Conservation (phyloP, 805 yeast species). For the Starmerella roubikii region DNA sequence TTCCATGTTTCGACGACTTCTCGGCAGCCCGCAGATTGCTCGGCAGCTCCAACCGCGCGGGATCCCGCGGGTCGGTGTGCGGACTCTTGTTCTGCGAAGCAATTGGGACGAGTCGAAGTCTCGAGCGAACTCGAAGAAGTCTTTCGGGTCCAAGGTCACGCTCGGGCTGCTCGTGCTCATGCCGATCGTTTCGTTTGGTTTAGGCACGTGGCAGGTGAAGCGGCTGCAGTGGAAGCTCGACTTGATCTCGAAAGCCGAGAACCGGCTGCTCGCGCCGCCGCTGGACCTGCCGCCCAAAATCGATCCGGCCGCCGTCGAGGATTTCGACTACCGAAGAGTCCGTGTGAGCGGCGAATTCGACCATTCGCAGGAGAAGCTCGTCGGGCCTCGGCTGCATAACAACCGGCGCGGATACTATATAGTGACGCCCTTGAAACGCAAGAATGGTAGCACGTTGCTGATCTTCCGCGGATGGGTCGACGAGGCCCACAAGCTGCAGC, state of each 20-base stretch:
- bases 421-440: slow-evolving; percentile 69
- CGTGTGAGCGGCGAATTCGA: slow-evolving; percentile 64
- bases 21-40: too few relatives aligned
- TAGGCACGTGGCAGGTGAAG: slow-evolving; percentile 88
- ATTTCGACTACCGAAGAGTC: slow-evolving; percentile 73
- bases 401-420: slow-evolving; percentile 65
- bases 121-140: slow-evolving; percentile 3
- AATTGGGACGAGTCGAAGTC: slow-evolving; percentile 18
- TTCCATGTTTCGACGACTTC: too few relatives aligned
- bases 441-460: slow-evolving; percentile 63
- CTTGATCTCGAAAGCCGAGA: slow-evolving; percentile 71
- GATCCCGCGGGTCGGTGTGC: too few relatives aligned
- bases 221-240: slow-evolving; percentile 80
- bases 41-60: too few relatives aligned
- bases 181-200: slow-evolving; percentile 72
- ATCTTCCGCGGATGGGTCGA: slow-evolving; percentile 91
- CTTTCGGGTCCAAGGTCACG: slow-evolving; percentile 18
- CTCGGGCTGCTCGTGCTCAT: slow-evolving; percentile 42
- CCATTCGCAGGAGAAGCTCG: slow-evolving; percentile 74
- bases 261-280: slow-evolving; percentile 59
- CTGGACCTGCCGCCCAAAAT: slow-evolving; percentile 46
- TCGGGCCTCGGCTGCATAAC: slow-evolving; percentile 75
- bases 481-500: slow-evolving; percentile 41
- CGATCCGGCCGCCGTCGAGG: slow-evolving; percentile 50
- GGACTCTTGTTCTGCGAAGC: slow-evolving; percentile 11